Conservation (phyloP, 2,329 filamentous ascomycete genomes). For the Chaetomiaceae sp. region DNA sequence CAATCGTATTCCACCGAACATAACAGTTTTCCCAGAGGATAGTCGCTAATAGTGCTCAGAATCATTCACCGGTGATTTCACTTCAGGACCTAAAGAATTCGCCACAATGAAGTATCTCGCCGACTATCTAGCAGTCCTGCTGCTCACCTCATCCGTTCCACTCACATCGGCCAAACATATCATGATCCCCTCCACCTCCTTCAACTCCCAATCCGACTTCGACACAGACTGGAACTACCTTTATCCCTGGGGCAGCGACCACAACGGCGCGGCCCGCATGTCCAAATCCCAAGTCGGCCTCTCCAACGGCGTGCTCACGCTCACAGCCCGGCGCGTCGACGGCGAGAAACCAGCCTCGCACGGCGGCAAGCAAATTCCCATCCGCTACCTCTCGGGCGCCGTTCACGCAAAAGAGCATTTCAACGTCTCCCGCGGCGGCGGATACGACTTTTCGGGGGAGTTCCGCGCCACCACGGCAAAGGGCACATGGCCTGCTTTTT, state of each 20-base stretch:
- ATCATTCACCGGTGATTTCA: not conserved
- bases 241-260: constrained; percentile 55
- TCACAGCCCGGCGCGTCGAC: constrained; percentile 44
- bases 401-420: constrained; percentile 39
- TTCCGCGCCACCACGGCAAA: constrained; percentile 38
- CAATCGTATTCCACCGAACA: too few species aligned
- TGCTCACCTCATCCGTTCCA: constrained; percentile 7
- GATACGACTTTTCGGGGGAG: constrained; percentile 40
- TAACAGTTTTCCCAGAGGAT: too few species aligned
- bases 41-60: too few species aligned
- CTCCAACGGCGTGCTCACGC: constrained; percentile 38
- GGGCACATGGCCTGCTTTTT: constrained; percentile 57
- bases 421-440: constrained; percentile 35
- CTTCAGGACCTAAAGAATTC: not conserved
- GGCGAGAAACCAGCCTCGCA: constrained; percentile 37
- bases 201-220: constrained; percentile 37
- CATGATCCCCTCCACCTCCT: constrained; percentile 38
- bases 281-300: constrained; percentile 42
- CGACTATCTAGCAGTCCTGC: constrained; percentile 9
- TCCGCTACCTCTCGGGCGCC: constrained; percentile 50
- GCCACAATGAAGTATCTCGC: constrained; percentile 6
- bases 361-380: constrained; percentile 39
- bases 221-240: constrained; percentile 46
- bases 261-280: constrained; percentile 57
- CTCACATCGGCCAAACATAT: constrained; percentile 29